phyloP scores from a whole-genome alignment of 176 grass and related monocot genomes.

The Luzula sylvatica region DNA sequence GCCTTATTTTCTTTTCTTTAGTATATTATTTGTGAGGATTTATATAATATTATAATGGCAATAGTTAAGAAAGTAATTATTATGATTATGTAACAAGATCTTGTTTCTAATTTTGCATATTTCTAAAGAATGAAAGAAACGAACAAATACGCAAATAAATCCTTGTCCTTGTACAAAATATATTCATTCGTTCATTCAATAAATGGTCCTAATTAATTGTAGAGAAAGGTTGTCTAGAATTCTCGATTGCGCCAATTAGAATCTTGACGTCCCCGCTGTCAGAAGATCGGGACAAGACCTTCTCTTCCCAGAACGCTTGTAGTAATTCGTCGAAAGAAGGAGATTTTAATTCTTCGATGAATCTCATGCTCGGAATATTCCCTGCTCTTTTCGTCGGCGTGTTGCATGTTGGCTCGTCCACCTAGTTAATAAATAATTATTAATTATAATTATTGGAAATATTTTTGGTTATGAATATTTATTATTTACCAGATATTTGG shows the following conservation, averaged over 20 bases:
- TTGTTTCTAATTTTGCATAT: too few species aligned
- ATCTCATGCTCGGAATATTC: slow-evolving; percentile 35
- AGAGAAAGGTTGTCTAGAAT: slow-evolving; percentile 42
- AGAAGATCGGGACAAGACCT: slow-evolving; percentile 18
- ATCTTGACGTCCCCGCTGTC: slow-evolving; percentile 39
- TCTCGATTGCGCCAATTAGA: slow-evolving; percentile 22
- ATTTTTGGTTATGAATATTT: not conserved
- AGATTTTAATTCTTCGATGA: slow-evolving; percentile 43
- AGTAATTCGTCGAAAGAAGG: slow-evolving; percentile 48
- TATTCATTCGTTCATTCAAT: not conserved
- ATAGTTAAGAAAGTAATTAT: too few species aligned
- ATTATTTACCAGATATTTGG: slow-evolving; percentile 49
- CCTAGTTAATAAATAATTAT: slow-evolving; percentile 19
- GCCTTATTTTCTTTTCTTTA: too few species aligned
- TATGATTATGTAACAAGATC: too few species aligned
- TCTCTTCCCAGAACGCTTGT: slow-evolving; percentile 46
- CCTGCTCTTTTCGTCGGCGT: slow-evolving; percentile 36
- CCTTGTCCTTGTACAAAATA: not conserved
- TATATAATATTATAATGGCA: too few species aligned
- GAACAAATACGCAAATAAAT: not conserved
- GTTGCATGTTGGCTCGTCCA: slow-evolving; percentile 60
- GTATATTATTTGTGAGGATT: too few species aligned
- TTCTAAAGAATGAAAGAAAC: not conserved
- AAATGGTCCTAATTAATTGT: slow-evolving; percentile 40
- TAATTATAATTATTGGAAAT: too few species aligned